phyloP scores from a whole-genome alignment of 2,329 filamentous ascomycete genomes.

The Ascochyta pisi region DNA sequence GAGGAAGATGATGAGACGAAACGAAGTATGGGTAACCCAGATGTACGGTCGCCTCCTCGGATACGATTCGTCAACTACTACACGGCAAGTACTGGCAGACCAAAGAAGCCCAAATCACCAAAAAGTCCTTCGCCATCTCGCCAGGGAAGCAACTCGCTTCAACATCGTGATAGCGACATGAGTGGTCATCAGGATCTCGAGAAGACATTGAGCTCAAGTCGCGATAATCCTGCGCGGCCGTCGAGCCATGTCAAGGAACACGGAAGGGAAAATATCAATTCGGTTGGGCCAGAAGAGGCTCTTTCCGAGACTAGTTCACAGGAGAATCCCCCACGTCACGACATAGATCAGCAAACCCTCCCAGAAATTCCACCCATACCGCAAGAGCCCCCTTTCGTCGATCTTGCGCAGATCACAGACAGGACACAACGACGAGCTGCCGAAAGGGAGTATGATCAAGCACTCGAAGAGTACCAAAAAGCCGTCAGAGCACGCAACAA shows the following conservation, averaged over 20 bases:
- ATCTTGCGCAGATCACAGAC: constrained; percentile 66
- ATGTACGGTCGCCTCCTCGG: constrained; percentile 52
- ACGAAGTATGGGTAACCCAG: constrained; percentile 40
- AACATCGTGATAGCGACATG: constrained; percentile 12
- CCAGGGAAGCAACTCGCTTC: neutral
- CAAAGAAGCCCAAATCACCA: constrained; percentile 51
- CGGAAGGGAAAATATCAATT: constrained; percentile 45
- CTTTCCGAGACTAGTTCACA: constrained; percentile 27
- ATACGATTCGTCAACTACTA: constrained; percentile 91
- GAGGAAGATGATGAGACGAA: constrained; percentile 69
- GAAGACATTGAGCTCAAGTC: neutral
- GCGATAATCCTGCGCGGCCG: constrained; percentile 42
- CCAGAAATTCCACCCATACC: constrained; percentile 62
- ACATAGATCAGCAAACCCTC: constrained; percentile 33
- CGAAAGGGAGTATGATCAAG: constrained; percentile 70
- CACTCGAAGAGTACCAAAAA: constrained; percentile 69
- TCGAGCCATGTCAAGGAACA: constrained; percentile 59
- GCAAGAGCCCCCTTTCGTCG: constrained; percentile 60
- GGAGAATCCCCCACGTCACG: neutral
- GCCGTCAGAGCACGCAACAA: constrained; percentile 71
- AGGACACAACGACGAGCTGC: constrained; percentile 71
- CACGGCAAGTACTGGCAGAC: constrained; percentile 78
- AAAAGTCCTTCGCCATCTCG: constrained; percentile 29
- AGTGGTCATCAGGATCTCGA: constrained; percentile 16
- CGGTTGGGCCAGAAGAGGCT: constrained; percentile 41